These are phyloP conservation scores for Draba incana DNA, from an alignment of 345 rosid species.

Conservation along the genomic window DNA sequence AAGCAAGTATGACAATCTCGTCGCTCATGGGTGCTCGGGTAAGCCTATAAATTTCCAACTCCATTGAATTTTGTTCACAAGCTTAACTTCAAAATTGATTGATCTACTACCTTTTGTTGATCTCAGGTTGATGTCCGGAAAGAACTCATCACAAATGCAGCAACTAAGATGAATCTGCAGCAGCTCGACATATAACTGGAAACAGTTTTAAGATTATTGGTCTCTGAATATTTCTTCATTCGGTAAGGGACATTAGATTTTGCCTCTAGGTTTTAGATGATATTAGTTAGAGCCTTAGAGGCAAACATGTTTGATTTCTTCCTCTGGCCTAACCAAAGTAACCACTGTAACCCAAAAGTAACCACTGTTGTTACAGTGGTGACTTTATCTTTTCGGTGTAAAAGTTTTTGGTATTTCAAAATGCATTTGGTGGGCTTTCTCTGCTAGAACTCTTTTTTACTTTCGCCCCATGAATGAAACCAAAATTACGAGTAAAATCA, in stretches of 20 bases:
- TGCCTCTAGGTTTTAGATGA: not conserved
- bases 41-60: slow-evolving; percentile 25
- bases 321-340: slow-evolving; percentile 13
- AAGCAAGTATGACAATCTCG: slow-evolving; percentile 73
- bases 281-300: not conserved
- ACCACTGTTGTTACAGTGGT: not conserved
- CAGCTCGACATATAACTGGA: slow-evolving; percentile 67
- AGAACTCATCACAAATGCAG: slow-evolving; percentile 73
- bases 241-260: slow-evolving; percentile 17
- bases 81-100: not conserved
- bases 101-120: not conserved
- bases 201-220: not conserved
- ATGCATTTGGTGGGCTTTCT: slow-evolving; percentile 4
- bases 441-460: not conserved
- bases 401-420: slow-evolving; percentile 13
- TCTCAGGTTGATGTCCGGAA: slow-evolving; percentile 81
- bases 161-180: slow-evolving; percentile 57
- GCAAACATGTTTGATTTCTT: slow-evolving; percentile 8
- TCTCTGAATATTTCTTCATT: not conserved
- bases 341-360: no score
- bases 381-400: slow-evolving; percentile 16
- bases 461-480: not conserved
- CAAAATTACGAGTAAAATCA: not conserved
- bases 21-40: slow-evolving; percentile 97
- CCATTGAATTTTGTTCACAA: not conserved